Conservation (phyloP, 345 rosid species). For the Nasturtium officinale region DNA sequence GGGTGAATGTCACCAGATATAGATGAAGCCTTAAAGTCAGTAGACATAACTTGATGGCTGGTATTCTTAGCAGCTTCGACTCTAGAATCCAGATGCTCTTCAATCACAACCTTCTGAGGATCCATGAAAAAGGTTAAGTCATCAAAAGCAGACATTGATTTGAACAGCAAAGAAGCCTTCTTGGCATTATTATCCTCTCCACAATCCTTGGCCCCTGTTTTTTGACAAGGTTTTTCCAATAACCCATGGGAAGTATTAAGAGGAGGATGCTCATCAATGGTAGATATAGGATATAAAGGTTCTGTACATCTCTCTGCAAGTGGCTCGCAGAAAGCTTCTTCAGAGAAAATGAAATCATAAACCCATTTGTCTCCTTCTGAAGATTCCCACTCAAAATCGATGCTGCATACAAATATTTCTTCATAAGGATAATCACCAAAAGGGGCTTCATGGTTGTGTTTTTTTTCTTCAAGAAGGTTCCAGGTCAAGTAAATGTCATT, state of each 20-base stretch:
- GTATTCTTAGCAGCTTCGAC: constrained; percentile 39
- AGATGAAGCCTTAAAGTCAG: constrained; percentile 36
- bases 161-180: constrained; percentile 56
- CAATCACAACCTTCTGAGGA: constrained; percentile 56
- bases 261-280: constrained; percentile 34
- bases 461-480: constrained; percentile 70
- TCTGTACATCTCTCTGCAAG: constrained; percentile 47
- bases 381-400: constrained; percentile 48
- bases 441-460: constrained; percentile 41
- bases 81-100: constrained; percentile 45
- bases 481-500: constrained; percentile 88
- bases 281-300: constrained; percentile 41
- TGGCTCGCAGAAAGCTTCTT: constrained; percentile 46
- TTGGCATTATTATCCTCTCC: constrained; percentile 46
- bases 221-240: constrained; percentile 31
- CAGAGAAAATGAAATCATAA: constrained; percentile 59
- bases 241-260: constrained; percentile 43
- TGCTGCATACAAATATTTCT: constrained; percentile 46
- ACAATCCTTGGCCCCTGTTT: constrained; percentile 41
- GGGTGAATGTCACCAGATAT: constrained; percentile 36
- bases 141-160: constrained; percentile 70
- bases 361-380: constrained; percentile 50
- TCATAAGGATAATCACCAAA: constrained; percentile 44
- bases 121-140: constrained; percentile 91
- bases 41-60: constrained; percentile 43